Evolutionary conservation across 208 protist genomes (phyloP).

Genomic region (Trypanosomatidae sp.): DNA sequence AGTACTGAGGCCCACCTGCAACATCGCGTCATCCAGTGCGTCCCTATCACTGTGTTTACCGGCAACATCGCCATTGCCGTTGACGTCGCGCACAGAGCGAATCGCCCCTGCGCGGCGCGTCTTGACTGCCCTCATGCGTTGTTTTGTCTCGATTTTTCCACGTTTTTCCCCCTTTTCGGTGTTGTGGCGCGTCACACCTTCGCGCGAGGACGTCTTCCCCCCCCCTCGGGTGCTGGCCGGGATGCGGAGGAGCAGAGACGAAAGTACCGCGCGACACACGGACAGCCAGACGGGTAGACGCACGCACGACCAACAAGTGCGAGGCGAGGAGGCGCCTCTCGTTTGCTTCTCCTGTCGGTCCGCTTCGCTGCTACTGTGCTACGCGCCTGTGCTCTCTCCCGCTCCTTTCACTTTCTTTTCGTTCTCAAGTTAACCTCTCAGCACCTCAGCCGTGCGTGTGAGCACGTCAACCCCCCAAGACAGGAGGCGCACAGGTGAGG

Average conservation of each 20-base stretch:
- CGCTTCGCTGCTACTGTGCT: neutral
- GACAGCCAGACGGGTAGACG: neutral
- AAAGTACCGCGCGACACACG: neutral
- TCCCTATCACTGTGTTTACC: neutral
- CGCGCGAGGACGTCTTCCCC: too few relatives aligned
- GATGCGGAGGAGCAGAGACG: neutral
- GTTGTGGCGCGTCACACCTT: too few relatives aligned
- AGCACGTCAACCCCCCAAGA: neutral
- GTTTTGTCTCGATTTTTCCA: neutral
- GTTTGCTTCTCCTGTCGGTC: neutral
- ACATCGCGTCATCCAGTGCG: neutral
- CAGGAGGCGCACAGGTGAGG: neutral
- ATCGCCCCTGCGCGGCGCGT: neutral
- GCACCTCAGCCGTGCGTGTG: neutral
- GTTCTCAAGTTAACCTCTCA: neutral
- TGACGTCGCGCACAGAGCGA: neutral
- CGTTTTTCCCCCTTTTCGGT: too few relatives aligned
- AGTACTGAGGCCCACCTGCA: neutral
- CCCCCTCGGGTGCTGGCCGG: neutral
- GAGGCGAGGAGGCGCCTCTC: neutral
- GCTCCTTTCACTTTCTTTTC: neutral
- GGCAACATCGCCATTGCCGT: neutral
- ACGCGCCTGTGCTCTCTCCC: neutral
- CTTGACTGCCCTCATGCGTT: conserved; percentile 1
- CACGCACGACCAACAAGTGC: neutral